These are phyloP conservation scores for Trebouxia sp. DNA, from an alignment of 139 green algal species.

Conservation along the genomic window DNA sequence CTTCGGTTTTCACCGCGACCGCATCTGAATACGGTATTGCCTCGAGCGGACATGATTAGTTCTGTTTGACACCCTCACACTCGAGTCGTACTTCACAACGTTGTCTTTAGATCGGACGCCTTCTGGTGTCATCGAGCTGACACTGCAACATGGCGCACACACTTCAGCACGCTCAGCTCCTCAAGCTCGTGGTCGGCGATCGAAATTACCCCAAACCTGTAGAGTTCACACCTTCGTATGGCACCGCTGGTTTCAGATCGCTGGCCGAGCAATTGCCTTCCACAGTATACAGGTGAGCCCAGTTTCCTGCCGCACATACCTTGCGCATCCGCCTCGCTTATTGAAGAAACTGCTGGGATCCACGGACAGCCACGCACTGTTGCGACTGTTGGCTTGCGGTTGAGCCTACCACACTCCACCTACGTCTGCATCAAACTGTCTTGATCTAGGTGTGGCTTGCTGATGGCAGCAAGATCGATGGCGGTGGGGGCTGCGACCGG, in stretches of 20 bases:
- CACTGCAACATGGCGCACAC: not conserved
- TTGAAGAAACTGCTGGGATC: too few relatives aligned
- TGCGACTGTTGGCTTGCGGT: too few relatives aligned
- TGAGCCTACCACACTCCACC: too few relatives aligned
- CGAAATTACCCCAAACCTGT: slow-evolving; percentile 41
- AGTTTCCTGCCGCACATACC: not conserved
- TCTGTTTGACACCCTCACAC: too few relatives aligned
- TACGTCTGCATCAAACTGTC: too few relatives aligned
- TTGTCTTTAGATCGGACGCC: not conserved
- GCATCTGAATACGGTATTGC: too few relatives aligned
- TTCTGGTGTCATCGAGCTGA: not conserved
- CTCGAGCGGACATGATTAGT: too few relatives aligned
- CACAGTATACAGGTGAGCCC: slow-evolving; percentile 78
- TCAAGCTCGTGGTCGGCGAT: not conserved
- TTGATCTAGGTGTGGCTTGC: slow-evolving; percentile 74
- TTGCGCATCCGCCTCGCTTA: not conserved
- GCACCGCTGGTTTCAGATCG: slow-evolving; percentile 91
- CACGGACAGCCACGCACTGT: too few relatives aligned
- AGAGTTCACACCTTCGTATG: slow-evolving; percentile 71
- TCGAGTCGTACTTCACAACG: too few relatives aligned
- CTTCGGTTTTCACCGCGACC: too few relatives aligned
- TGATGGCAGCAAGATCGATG: slow-evolving; percentile 73
- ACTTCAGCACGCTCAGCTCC: not conserved
- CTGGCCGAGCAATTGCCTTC: slow-evolving; percentile 68
- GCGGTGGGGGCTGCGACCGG: slow-evolving; percentile 59